Conservation (phyloP, 2,329 filamentous ascomycete species). For the Aspergillus nomiae region DNA sequence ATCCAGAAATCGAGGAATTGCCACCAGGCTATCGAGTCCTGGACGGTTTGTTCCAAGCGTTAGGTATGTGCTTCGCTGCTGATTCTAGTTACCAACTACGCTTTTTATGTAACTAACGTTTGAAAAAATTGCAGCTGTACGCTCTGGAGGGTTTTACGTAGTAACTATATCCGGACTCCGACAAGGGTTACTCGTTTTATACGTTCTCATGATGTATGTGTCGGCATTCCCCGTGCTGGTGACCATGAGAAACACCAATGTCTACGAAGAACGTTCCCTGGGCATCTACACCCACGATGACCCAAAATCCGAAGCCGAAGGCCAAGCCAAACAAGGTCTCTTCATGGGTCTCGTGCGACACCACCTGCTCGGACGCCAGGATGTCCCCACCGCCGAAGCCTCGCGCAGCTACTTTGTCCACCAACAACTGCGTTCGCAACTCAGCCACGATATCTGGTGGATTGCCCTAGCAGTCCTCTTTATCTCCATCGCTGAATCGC, state of each 20-base stretch:
- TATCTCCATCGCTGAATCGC: constrained; percentile 62
- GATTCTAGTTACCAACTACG: not conserved
- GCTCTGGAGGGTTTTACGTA: constrained; percentile 68
- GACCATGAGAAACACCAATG: constrained; percentile 62
- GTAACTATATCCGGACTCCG: constrained; percentile 61
- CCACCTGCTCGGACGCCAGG: constrained; percentile 27
- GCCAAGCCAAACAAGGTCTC: constrained; percentile 23
- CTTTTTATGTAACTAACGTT: not conserved
- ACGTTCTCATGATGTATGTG: constrained; percentile 45
- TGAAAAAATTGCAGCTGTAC: constrained; percentile 43
- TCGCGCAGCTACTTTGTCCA: constrained; percentile 54
- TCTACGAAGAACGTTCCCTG: constrained; percentile 70
- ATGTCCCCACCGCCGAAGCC: constrained; percentile 22
- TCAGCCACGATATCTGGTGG: constrained; percentile 69
- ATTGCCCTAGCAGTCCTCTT: constrained; percentile 62
- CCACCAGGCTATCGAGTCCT: constrained; percentile 58
- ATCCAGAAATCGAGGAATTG: constrained; percentile 56
- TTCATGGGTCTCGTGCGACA: constrained; percentile 30
- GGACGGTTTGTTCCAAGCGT: constrained; percentile 65
- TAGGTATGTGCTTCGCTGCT: constrained; percentile 42
- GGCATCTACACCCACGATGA: constrained; percentile 48
- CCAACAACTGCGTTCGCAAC: constrained; percentile 64
- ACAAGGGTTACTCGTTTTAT: constrained; percentile 35
- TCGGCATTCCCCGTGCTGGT: constrained; percentile 40
- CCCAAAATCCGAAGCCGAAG: constrained; percentile 18